These are phyloP conservation scores for Pyricularia sp. DNA, from an alignment of 2,329 filamentous ascomycete species.

Conservation along the genomic window DNA sequence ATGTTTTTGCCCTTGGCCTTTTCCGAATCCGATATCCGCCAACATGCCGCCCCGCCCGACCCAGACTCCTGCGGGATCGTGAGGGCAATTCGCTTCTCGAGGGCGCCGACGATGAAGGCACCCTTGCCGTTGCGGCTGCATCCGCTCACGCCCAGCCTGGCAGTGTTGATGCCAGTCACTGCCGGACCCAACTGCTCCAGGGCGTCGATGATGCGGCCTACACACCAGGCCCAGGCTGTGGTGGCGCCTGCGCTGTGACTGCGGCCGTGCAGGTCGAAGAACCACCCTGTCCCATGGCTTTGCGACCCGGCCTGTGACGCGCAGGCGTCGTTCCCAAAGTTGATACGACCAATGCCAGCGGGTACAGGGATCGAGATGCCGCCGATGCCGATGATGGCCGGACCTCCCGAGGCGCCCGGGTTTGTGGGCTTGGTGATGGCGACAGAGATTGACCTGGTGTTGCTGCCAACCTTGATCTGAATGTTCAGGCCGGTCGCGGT, in stretches of 20 bases:
- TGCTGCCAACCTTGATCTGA: slow-evolving; percentile 19
- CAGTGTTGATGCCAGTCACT: slow-evolving; percentile 30
- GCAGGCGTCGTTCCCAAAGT: slow-evolving; percentile 42
- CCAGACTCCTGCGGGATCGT: slow-evolving; percentile 48
- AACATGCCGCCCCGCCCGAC: slow-evolving; percentile 43
- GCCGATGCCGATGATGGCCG: slow-evolving; percentile 41
- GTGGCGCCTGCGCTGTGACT: slow-evolving; percentile 38
- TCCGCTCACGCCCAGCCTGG: slow-evolving; percentile 38
- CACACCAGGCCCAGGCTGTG: slow-evolving; percentile 47
- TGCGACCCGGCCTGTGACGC: slow-evolving; percentile 28
- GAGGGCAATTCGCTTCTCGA: slow-evolving; percentile 41
- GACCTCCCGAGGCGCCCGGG: slow-evolving; percentile 25
- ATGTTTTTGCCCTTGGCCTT: slow-evolving; percentile 38
- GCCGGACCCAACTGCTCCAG: slow-evolving; percentile 30
- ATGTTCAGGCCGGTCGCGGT: slow-evolving; percentile 20
- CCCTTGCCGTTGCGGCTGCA: slow-evolving; percentile 50
- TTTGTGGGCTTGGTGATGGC: slow-evolving; percentile 25
- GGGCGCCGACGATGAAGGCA: slow-evolving; percentile 41
- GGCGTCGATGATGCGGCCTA: slow-evolving; percentile 42
- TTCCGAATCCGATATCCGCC: slow-evolving; percentile 36
- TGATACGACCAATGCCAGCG: slow-evolving; percentile 36
- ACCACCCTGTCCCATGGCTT: slow-evolving; percentile 39
- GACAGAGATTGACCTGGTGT: slow-evolving; percentile 25
- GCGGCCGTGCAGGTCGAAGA: slow-evolving; percentile 43
- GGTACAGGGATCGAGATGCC: slow-evolving; percentile 38